Evolutionary conservation across 805 yeast genomes (phyloP).

Genomic region (Hanseniaspora vineae): DNA sequence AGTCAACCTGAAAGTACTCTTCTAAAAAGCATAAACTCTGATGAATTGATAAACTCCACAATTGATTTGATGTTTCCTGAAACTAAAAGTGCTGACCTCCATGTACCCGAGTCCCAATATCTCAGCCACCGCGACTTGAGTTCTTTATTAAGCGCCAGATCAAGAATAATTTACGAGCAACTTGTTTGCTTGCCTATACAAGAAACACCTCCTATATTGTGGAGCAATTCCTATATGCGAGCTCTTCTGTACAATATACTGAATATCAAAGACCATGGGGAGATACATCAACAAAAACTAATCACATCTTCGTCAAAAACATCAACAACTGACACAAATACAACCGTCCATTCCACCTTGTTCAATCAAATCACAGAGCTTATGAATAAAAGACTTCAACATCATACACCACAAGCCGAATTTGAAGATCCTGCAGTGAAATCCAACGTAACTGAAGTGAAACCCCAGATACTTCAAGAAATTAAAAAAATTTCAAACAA

Average conservation of each 20-base stretch:
- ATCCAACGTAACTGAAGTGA: not conserved
- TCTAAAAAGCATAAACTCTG: not conserved
- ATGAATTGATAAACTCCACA: not conserved
- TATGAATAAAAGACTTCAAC: too few relatives aligned
- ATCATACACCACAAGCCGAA: too few relatives aligned
- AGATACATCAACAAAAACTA: too few relatives aligned
- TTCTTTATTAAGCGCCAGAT: conserved; percentile 13
- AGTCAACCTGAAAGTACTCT: not conserved
- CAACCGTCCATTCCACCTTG: too few relatives aligned
- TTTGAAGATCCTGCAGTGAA: too few relatives aligned
- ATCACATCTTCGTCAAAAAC: too few relatives aligned
- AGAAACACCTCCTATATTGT: conserved; percentile 13
- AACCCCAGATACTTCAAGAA: not conserved
- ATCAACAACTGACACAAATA: too few relatives aligned
- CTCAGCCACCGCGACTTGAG: not conserved
- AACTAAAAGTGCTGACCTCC: not conserved
- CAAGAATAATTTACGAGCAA: conserved; percentile 20
- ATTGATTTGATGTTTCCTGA: not conserved
- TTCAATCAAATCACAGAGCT: too few relatives aligned
- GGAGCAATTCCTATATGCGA: conserved; percentile 18
- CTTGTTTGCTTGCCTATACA: conserved; percentile 13
- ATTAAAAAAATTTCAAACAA: not conserved
- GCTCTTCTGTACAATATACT: conserved; percentile 16
- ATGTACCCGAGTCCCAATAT: not conserved
- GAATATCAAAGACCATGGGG: conserved; percentile 11